phyloP scores from a whole-genome alignment of 495 filamentous ascomycete genomes.

The Podospora didyma region DNA sequence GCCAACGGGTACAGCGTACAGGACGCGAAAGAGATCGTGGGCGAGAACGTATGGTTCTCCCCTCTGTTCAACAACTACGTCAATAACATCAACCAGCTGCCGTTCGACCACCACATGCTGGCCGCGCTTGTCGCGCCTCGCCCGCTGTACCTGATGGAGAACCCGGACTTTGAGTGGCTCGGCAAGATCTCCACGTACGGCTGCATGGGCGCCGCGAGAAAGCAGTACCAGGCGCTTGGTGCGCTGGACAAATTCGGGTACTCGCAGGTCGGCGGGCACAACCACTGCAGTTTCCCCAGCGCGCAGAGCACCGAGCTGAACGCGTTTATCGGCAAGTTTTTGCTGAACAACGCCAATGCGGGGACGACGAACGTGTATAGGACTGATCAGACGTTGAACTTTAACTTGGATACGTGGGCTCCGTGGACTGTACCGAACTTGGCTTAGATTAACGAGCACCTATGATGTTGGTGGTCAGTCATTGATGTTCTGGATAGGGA shows the following conservation, averaged over 20 bases:
- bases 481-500: too few relatives aligned
- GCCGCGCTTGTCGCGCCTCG: slow-evolving; percentile 45
- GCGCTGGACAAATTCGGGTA: slow-evolving; percentile 47
- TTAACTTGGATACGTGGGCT: slow-evolving; percentile 21
- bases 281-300: slow-evolving; percentile 52
- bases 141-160: slow-evolving; percentile 47
- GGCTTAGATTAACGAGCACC: too few relatives aligned
- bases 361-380: slow-evolving; percentile 20
- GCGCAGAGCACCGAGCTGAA: slow-evolving; percentile 45
- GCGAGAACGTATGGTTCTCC: slow-evolving; percentile 52
- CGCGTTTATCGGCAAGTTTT: slow-evolving; percentile 51
- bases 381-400: slow-evolving; percentile 15
- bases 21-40: slow-evolving; percentile 44
- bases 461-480: too few relatives aligned
- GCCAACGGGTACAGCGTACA: slow-evolving; percentile 46
- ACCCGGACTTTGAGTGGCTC: slow-evolving; percentile 51
- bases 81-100: slow-evolving; percentile 34
- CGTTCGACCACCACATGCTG: slow-evolving; percentile 49
- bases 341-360: slow-evolving; percentile 31
- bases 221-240: slow-evolving; percentile 49
- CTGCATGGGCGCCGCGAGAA: slow-evolving; percentile 52
- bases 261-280: slow-evolving; percentile 47
- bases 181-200: slow-evolving; percentile 45
- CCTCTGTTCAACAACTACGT: slow-evolving; percentile 38
- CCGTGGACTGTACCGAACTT: slow-evolving; percentile 24